These are phyloP conservation scores for Amanita jacksonii DNA, from an alignment of 768 basidiomycete species.

Conservation along the genomic window DNA sequence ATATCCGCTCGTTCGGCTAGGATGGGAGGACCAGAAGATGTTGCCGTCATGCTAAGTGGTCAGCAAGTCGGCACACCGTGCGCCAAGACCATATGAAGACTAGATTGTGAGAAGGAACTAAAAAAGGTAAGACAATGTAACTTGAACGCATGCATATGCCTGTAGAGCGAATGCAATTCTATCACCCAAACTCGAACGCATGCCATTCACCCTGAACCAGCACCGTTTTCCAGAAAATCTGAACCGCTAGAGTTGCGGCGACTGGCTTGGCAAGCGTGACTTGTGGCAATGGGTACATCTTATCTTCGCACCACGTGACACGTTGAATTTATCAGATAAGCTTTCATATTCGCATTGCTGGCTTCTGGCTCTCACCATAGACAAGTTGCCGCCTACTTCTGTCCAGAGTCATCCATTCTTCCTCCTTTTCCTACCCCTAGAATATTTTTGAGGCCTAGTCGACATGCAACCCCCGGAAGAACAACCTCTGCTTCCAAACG, in stretches of 20 bases:
- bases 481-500: neutral
- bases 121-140: neutral
- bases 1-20: slow-evolving; percentile 60
- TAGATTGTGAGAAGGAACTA: neutral
- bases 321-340: slow-evolving; percentile 6
- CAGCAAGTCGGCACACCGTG: neutral
- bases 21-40: slow-evolving; percentile 6
- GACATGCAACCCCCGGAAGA: neutral
- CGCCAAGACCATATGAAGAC: neutral
- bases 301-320: neutral
- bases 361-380: neutral
- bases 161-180: no score
- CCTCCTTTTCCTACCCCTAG: neutral
- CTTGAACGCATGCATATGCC: no score
- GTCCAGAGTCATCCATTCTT: no score
- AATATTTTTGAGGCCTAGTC: neutral
- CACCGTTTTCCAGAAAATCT: no score
- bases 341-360: no score
- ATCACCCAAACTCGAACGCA: no score
- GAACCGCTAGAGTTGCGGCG: no score
- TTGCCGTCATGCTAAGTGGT: slow-evolving; percentile 3
- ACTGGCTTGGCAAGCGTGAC: no score
- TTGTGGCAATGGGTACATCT: neutral
- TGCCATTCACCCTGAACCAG: no score
- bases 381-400: no score